These are phyloP conservation scores for Globisporangium carolinianum DNA, from an alignment of 352 stramenopile species.

Conservation along the genomic window DNA sequence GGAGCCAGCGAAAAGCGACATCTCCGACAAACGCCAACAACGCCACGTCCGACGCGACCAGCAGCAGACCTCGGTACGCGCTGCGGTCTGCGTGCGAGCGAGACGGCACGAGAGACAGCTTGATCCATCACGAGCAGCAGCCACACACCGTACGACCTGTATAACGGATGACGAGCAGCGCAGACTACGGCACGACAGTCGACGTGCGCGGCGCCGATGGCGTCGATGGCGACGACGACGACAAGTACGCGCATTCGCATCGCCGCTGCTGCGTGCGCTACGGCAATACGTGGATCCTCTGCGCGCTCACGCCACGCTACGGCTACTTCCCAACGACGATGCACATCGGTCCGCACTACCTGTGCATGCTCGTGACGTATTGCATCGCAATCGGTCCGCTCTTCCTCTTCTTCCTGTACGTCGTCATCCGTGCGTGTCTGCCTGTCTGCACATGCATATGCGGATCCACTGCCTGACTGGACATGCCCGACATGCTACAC, in stretches of 20 bases:
- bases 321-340: constrained; percentile 55
- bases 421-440: not conserved
- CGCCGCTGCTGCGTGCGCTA: constrained; percentile 38
- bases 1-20: too few relatives aligned
- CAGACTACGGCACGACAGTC: constrained; percentile 8
- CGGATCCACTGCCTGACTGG: not conserved
- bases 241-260: constrained; percentile 7
- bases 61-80: too few relatives aligned
- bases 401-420: constrained; percentile 44
- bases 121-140: not conserved
- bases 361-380: constrained; percentile 74
- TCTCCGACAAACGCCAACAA: too few relatives aligned
- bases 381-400: constrained; percentile 45
- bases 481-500: not conserved
- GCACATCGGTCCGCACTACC: constrained; percentile 66
- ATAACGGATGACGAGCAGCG: constrained; percentile 1
- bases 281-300: constrained; percentile 57
- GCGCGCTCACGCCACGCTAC: constrained; percentile 32
- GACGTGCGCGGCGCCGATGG: not conserved
- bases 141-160: not conserved
- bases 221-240: constrained; percentile 4
- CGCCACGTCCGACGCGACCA: too few relatives aligned
- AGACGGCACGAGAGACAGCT: not conserved
- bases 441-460: not conserved
- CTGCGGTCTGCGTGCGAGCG: too few relatives aligned